Evolutionary conservation across 1,139 yeast species (phyloP), one percentile per base, ranked within the genome.

Genomic region (Meyerozyma sp.): DNA sequence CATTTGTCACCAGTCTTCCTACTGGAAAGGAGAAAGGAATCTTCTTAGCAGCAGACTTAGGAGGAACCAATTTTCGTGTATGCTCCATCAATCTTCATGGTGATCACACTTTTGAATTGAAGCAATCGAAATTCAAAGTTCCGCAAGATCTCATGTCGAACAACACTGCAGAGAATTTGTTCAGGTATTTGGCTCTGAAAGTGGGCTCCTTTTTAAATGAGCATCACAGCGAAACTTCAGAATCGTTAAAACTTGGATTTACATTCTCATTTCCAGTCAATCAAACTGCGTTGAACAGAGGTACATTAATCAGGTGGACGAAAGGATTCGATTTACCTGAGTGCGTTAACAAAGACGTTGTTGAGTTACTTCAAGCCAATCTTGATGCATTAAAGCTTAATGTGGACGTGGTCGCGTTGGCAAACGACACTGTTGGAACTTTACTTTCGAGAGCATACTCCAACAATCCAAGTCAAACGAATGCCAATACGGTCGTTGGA

Each of bases 391-490:
- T 77, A 45, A 67, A 73, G 1, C 68, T 79, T 35, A 86, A 87
- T 32, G 94, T 91, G 20, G 70, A 75, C 38, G 86, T 90, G 35
- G 90, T 86, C 13, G 98, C 98, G 1, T 75, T 91, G 49, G 94
- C 96, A 38, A 91, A 91, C 61, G 98, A 91, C 61, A 91, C 98
- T 1, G 96, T 89, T 14, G 98, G 98, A 36, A 90, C 97, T 4
- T 74, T 91, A 49, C 73, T 91, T 61, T 84, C 96, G 6, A 81
- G 96, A 55, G 84, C 96, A 21, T 91, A 91, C 66, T 72, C 85
- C n/a, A 78, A 81, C 43, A 67, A 77, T 42, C 68, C 75, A 9
- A 56, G 70, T 30, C 73, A 81, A 40, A 73, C 82, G 10, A 81
- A 82, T 48, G 79, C 89, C 42, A 78, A 77, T 43, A 87, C 96